Conservation (phyloP, 1,139 yeast species). For the Saccharomyces pastorianus region DNA sequence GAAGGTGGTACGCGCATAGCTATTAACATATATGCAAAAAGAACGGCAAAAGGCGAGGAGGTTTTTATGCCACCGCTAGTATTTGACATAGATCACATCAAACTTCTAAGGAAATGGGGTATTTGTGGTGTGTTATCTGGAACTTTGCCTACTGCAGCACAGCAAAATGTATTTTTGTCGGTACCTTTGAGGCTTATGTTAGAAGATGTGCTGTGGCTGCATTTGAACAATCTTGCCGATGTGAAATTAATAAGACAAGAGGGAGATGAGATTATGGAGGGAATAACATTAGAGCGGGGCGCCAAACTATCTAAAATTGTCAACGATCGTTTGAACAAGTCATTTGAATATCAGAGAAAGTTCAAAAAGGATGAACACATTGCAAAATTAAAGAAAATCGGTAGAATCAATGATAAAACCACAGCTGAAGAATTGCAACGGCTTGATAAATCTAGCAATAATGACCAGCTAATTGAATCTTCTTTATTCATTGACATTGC, state of each 20-base stretch:
- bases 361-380: conserved; percentile 16
- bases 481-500: conserved; percentile 19
- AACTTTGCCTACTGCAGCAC: conserved; percentile 79
- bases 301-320: conserved; percentile 8
- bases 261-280: conserved; percentile 9
- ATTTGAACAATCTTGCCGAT: conserved; percentile 37
- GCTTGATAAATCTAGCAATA: neutral
- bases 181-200: conserved; percentile 66
- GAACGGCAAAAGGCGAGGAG: neutral
- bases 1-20: neutral
- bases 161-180: conserved; percentile 79
- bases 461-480: conserved; percentile 15
- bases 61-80: conserved; percentile 31
- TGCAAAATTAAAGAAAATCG: conserved; percentile 14
- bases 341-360: conserved; percentile 15
- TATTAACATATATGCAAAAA: neutral
- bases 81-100: conserved; percentile 46
- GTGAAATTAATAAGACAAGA: conserved; percentile 24
- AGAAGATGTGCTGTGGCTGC: conserved; percentile 68
- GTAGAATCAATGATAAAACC: conserved; percentile 7
- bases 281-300: conserved; percentile 15
- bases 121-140: conserved; percentile 76
- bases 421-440: neutral
- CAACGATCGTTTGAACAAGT: conserved; percentile 10
- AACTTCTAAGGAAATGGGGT: conserved; percentile 44